These are phyloP conservation scores for Fusarium proliferatum DNA, from an alignment of 2,329 filamentous ascomycete species.

Conservation along the genomic window DNA sequence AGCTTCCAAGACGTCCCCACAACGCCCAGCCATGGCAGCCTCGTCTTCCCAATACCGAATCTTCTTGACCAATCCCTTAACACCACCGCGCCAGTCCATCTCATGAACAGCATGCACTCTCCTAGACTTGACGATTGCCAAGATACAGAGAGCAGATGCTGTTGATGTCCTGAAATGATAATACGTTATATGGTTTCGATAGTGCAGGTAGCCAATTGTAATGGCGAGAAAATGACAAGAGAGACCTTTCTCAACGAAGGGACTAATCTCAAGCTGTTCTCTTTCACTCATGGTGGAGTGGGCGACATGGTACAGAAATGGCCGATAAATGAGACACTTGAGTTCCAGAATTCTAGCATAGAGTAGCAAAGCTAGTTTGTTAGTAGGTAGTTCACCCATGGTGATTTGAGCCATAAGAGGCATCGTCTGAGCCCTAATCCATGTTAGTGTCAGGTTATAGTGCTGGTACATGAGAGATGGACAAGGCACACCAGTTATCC, in stretches of 20 bases:
- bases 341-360: background rate
- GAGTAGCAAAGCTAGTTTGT: background rate
- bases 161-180: background rate
- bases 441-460: fast-evolving
- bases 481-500: background rate
- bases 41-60: background rate
- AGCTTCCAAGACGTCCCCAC: background rate
- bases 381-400: background rate
- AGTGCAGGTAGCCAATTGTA: background rate
- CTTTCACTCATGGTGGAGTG: background rate
- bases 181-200: background rate
- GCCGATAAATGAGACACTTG: background rate
- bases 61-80: background rate
- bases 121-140: background rate
- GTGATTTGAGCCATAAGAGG: background rate
- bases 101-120: background rate
- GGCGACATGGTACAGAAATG: background rate
- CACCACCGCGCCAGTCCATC: background rate
- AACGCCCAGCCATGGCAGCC: background rate
- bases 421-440: background rate
- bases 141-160: background rate
- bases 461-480: fast-evolving
- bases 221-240: background rate
- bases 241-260: background rate
- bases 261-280: background rate